phyloP scores from a whole-genome alignment of 2,329 filamentous ascomycete species.

The Penicillium decumbens region DNA sequence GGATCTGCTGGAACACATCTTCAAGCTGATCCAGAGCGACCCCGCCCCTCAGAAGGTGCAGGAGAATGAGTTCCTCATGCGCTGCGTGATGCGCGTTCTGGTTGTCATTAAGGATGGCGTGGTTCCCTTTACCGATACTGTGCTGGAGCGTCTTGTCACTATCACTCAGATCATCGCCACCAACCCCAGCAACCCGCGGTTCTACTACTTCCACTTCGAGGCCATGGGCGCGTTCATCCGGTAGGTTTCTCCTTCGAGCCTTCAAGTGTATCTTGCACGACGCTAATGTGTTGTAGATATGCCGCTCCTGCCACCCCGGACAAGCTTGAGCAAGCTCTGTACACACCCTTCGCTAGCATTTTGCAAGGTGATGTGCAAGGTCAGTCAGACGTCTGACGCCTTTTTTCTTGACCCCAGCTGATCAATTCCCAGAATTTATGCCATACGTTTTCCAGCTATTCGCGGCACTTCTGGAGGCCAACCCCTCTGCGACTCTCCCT shows the following conservation, averaged over 20 bases:
- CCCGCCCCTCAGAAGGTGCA: constrained; percentile 85
- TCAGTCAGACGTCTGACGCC: constrained; percentile 34
- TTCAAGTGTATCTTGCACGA: not conserved
- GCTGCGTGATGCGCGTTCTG: constrained; percentile 94
- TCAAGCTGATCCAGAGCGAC: constrained; percentile 84
- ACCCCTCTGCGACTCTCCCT: constrained; percentile 71
- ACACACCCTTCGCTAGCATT: constrained; percentile 75
- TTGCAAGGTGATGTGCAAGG: constrained; percentile 76
- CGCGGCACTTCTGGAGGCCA: constrained; percentile 81
- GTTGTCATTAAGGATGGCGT: constrained; percentile 87
- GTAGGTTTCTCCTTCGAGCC: constrained; percentile 31
- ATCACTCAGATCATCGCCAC: constrained; percentile 89
- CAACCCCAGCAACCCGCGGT: constrained; percentile 94
- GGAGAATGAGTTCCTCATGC: constrained; percentile 98
- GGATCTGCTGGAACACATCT: constrained; percentile 82
- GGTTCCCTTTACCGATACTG: constrained; percentile 65
- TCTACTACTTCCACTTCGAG: constrained; percentile 99
- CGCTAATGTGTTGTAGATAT: constrained; percentile 45
- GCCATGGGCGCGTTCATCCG: constrained; percentile 83
- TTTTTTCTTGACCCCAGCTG: constrained; percentile 23
- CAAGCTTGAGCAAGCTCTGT: constrained; percentile 74
- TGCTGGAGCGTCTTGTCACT: constrained; percentile 77
- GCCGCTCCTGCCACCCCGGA: constrained; percentile 64
- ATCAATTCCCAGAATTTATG: constrained; percentile 65
- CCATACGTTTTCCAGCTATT: constrained; percentile 97